Evolutionary conservation across 106 monocot genomes (phyloP).

Genomic region (Dendrobium nobile): DNA sequence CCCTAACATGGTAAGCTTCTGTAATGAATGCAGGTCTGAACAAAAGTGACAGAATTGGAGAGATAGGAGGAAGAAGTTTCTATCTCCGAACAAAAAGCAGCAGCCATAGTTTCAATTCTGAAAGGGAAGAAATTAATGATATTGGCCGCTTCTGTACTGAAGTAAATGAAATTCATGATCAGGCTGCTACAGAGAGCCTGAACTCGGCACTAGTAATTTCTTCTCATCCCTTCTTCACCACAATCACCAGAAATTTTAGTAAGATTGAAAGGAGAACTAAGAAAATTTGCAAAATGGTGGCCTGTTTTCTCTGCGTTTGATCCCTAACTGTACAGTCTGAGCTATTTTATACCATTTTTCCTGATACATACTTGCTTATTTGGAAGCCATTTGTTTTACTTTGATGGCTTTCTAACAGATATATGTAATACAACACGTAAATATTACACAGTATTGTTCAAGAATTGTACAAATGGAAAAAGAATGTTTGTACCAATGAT

Average conservation of each 20-base stretch:
- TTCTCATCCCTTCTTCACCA: slow-evolving; percentile 27
- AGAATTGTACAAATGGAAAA: no score
- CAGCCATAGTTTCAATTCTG: slow-evolving; percentile 10
- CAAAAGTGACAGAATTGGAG: slow-evolving; percentile 67
- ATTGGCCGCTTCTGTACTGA: neutral
- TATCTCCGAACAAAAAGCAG: slow-evolving; percentile 44
- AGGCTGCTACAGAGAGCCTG: neutral
- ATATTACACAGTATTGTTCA: no score
- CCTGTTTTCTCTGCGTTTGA: slow-evolving; percentile 25
- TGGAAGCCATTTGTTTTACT: neutral
- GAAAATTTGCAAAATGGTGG: slow-evolving; percentile 49
- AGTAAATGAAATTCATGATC: neutral
- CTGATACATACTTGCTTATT: neutral
- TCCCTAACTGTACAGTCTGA: neutral
- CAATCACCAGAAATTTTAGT: slow-evolving; percentile 26
- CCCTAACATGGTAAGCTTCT: neutral
- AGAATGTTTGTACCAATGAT: no score
- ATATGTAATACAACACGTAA: no score
- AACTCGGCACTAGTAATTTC: neutral
- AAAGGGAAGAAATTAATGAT: slow-evolving; percentile 6
- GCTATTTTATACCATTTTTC: neutral
- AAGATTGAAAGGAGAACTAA: slow-evolving; percentile 46
- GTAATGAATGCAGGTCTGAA: slow-evolving; percentile 41
- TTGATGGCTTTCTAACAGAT: neutral
- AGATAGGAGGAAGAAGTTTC: slow-evolving; percentile 70